Conservation (phyloP, 2,329 filamentous ascomycete species). For the Nothomitra cinnamomea region DNA sequence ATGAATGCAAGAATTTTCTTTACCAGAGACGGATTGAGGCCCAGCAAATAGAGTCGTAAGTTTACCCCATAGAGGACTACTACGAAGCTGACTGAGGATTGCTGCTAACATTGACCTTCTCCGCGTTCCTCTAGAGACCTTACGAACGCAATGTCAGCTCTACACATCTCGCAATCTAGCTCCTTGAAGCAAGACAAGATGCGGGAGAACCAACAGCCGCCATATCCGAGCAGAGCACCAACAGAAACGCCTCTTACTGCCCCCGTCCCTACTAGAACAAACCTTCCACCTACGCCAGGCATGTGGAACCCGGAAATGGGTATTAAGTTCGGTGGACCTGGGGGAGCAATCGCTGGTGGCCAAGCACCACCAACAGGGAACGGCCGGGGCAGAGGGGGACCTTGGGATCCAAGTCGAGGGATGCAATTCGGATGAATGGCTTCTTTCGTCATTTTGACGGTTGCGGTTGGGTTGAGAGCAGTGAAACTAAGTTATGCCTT, state of each 20-base stretch:
- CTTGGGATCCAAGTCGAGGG: slow-evolving; percentile 42
- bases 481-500: no score
- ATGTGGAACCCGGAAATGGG: slow-evolving; percentile 72
- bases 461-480: no score
- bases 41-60: slow-evolving; percentile 57
- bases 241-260: slow-evolving; percentile 40
- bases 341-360: slow-evolving; percentile 11
- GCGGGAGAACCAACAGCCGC: slow-evolving; percentile 37
- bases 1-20: slow-evolving; percentile 62
- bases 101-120: not conserved
- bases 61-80: slow-evolving; percentile 6
- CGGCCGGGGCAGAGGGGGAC: slow-evolving; percentile 20
- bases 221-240: slow-evolving; percentile 31
- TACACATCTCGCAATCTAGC: slow-evolving; percentile 30
- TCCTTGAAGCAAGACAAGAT: slow-evolving; percentile 9
- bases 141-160: slow-evolving; percentile 39
- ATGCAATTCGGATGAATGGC: slow-evolving; percentile 34
- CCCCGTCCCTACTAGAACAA: slow-evolving; percentile 29
- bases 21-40: slow-evolving; percentile 70
- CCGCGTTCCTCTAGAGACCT: slow-evolving; percentile 29
- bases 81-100: not conserved
- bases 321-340: slow-evolving; percentile 51
- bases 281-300: slow-evolving; percentile 27
- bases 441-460: no score
- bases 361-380: slow-evolving; percentile 13